Percentiles rank a stretch among this genome's conserved stretches.
These are phyloP conservation scores for Fomitopsis serialis DNA, from an alignment of 768 basidiomycete genomes.

Conservation along the genomic window DNA sequence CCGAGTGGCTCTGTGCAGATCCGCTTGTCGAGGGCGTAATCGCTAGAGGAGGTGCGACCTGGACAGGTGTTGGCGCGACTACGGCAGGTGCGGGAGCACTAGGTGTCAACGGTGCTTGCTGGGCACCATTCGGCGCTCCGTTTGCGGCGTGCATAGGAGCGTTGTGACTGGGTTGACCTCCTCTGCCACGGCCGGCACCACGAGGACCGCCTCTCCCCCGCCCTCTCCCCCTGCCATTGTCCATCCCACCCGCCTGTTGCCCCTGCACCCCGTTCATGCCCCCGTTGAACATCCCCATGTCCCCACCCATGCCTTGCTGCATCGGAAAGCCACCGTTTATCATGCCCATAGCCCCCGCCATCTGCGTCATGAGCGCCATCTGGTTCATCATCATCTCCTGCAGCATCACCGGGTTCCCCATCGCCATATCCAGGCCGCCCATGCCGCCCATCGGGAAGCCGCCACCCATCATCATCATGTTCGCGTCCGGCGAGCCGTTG, in stretches of 20 bases:
- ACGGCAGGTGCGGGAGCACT: conserved; percentile 15
- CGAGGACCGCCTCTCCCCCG: conserved; percentile 22
- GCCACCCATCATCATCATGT: conserved; percentile 45
- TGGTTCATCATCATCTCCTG: conserved; percentile 92
- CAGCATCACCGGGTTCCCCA: conserved; percentile 64
- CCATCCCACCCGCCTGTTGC: conserved; percentile 40
- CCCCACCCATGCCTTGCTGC: conserved; percentile 37
- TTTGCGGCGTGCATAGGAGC: conserved; percentile 10
- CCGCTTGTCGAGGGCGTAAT: conserved; percentile 14
- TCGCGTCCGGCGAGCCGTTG: conserved; percentile 34
- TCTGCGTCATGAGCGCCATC: conserved; percentile 91
- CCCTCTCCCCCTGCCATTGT: conserved; percentile 25
- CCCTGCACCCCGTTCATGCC: conserved; percentile 23
- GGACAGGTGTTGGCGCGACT: conserved; percentile 16
- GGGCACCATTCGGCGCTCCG: conserved; percentile 2
- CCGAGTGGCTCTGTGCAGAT: conserved; percentile 30
- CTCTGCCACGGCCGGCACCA: conserved; percentile 13
- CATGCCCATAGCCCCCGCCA: conserved; percentile 81
- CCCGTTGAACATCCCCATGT: conserved; percentile 44
- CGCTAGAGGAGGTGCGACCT: not conserved
- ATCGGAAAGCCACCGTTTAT: conserved; percentile 59
- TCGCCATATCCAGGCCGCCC: conserved; percentile 60
- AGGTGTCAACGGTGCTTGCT: conserved; percentile 8
- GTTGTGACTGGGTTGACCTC: conserved; percentile 17
- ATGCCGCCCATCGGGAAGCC: conserved; percentile 24